Conservation (phyloP, 192 early-diverging fungal species). For the Linnemannia exigua region DNA sequence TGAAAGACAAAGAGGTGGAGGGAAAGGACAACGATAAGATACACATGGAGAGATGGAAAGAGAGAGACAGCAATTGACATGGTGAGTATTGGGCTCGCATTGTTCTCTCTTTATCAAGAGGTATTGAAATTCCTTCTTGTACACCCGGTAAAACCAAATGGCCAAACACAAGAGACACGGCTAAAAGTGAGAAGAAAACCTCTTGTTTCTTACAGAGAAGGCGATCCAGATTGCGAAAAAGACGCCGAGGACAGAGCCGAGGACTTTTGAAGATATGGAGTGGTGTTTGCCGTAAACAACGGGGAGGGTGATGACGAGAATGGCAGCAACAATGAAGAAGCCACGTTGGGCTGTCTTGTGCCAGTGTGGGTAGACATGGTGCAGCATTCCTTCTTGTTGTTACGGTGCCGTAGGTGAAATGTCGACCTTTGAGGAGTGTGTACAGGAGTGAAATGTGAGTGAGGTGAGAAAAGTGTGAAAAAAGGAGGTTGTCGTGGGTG, state of each 20-base stretch:
- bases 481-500: too few relatives aligned
- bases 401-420: background rate
- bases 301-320: constrained; percentile 44
- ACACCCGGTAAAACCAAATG: background rate
- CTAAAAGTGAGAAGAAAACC: background rate
- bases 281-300: constrained; percentile 38
- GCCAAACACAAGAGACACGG: background rate
- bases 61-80: background rate
- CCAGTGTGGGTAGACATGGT: constrained; percentile 46
- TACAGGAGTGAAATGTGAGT: background rate
- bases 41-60: too few relatives aligned
- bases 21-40: background rate
- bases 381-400: constrained; percentile 21
- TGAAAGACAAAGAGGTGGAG: too few relatives aligned
- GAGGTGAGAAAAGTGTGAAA: background rate
- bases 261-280: constrained; percentile 26
- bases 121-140: background rate
- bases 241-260: constrained; percentile 38
- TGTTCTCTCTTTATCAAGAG: too few relatives aligned
- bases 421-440: background rate
- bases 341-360: constrained; percentile 46
- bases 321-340: constrained; percentile 28
- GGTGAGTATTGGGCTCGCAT: background rate
- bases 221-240: constrained; percentile 40
- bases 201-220: constrained; percentile 38